These are phyloP conservation scores for Tolypocladium capitatum DNA, from an alignment of 2,329 filamentous ascomycete species.

Conservation along the genomic window DNA sequence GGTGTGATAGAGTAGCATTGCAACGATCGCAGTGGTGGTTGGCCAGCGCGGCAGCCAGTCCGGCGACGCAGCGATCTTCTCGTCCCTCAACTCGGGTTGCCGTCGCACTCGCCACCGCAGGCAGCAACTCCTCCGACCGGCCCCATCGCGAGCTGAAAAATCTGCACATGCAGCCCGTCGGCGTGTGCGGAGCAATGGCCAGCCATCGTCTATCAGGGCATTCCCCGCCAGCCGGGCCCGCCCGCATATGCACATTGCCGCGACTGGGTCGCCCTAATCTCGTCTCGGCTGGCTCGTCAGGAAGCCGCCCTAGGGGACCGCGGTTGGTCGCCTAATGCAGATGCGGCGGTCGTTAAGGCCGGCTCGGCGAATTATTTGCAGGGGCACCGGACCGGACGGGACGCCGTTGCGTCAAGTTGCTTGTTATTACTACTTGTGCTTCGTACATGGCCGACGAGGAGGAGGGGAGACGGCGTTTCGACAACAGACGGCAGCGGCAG, in stretches of 20 bases:
- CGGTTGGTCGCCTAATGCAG: neutral
- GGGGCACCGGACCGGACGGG: neutral
- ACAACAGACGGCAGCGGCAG: neutral
- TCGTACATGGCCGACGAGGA: too few relatives aligned
- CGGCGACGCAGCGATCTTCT: neutral
- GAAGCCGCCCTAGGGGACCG: neutral
- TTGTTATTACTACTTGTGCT: neutral
- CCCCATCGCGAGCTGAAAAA: neutral
- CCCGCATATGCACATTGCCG: neutral
- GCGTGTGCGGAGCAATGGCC: too few relatives aligned
- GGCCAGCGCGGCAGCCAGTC: neutral
- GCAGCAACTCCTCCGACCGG: neutral
- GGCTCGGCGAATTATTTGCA: neutral
- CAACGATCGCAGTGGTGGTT: neutral
- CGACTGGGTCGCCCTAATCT: neutral
- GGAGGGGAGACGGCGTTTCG: neutral
- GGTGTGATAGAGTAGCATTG: slow-evolving; percentile 1
- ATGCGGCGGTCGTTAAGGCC: neutral
- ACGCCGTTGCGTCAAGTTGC: neutral
- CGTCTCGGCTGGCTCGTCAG: neutral
- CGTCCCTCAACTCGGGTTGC: neutral
- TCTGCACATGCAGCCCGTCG: neutral
- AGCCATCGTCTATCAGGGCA: neutral
- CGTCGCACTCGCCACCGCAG: neutral
- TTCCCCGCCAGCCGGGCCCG: neutral